Conservation (phyloP, 2,329 filamentous ascomycete species). For the Ascochyta fabae region DNA sequence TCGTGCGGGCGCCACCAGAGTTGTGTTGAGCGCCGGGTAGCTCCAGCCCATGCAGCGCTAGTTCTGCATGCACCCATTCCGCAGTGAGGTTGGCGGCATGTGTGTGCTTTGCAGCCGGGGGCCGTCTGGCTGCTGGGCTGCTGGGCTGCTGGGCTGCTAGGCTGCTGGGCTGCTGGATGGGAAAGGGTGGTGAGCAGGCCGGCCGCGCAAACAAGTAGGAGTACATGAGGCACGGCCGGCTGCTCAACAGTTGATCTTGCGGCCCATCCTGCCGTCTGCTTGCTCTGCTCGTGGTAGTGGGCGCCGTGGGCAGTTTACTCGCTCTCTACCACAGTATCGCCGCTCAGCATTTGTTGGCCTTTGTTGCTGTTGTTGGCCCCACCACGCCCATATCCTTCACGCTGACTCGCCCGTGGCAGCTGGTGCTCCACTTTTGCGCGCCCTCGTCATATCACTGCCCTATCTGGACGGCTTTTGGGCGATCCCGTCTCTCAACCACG, state of each 20-base stretch:
- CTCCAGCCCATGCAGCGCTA: slow-evolving; percentile 9
- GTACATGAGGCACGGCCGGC: slow-evolving; percentile 11
- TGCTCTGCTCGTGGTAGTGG: not conserved
- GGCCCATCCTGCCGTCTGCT: not conserved
- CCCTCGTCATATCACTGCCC: slow-evolving; percentile 13
- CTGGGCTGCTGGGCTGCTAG: not conserved
- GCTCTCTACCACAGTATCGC: not conserved
- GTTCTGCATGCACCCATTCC: slow-evolving; percentile 12
- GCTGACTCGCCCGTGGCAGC: slow-evolving; percentile 8
- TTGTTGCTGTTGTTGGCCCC: slow-evolving; percentile 12
- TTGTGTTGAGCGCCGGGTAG: slow-evolving; percentile 17
- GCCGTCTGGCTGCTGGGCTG: not conserved
- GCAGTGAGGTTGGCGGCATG: slow-evolving; percentile 6
- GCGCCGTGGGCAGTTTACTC: not conserved
- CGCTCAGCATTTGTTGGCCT: not conserved
- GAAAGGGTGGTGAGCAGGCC: slow-evolving; percentile 8
- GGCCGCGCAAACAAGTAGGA: not conserved
- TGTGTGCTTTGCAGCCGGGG: slow-evolving; percentile 1
- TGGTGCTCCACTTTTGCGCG: slow-evolving; percentile 7
- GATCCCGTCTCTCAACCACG: slow-evolving; percentile 19
- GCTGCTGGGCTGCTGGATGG: not conserved
- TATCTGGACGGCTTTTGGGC: slow-evolving; percentile 14
- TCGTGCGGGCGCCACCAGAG: slow-evolving; percentile 9
- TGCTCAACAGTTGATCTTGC: slow-evolving; percentile 1
- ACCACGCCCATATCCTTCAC: slow-evolving; percentile 11